Conservation (phyloP, 2,329 filamentous ascomycete genomes). For the Alternaria triticimaculans region DNA sequence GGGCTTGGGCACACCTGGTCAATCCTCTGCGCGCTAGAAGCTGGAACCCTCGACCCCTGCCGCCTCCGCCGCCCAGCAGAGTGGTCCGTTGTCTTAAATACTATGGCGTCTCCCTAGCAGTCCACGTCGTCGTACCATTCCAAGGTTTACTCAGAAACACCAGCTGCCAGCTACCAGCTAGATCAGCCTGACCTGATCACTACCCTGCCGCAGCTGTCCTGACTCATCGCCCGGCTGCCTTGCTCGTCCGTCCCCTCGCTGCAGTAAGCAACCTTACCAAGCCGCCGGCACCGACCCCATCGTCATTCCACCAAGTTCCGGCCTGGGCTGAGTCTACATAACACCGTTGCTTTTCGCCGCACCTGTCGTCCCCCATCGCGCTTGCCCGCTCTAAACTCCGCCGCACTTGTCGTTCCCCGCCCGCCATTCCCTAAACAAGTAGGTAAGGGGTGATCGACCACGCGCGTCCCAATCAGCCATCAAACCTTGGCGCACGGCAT, state of each 20-base stretch:
- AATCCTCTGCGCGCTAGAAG: conserved; percentile 24
- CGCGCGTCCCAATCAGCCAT: conserved; percentile 33
- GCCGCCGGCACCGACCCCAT: conserved; percentile 22
- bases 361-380: conserved; percentile 14
- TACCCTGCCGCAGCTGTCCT: conserved; percentile 12
- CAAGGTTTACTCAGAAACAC: conserved; percentile 15
- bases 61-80: conserved; percentile 37
- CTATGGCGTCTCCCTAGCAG: conserved; percentile 23
- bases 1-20: conserved; percentile 19
- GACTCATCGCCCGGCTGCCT: conserved; percentile 11
- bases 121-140: conserved; percentile 15
- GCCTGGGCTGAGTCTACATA: conserved; percentile 15
- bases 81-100: conserved; percentile 37
- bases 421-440: conserved; percentile 11
- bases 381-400: conserved; percentile 23
- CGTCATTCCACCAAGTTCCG: conserved; percentile 27
- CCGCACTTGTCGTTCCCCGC: conserved; percentile 20
- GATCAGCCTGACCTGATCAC: conserved; percentile 38
- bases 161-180: conserved; percentile 12
- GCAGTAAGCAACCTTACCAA: conserved; percentile 28
- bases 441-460: conserved; percentile 25
- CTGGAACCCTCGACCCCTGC: conserved; percentile 29
- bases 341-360: conserved; percentile 13
- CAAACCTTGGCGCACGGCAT: conserved; percentile 34
- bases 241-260: conserved; percentile 2